Base-by-base conservation (phyloP, 805 yeast genomes). In the Pichia manshurica region DNA sequence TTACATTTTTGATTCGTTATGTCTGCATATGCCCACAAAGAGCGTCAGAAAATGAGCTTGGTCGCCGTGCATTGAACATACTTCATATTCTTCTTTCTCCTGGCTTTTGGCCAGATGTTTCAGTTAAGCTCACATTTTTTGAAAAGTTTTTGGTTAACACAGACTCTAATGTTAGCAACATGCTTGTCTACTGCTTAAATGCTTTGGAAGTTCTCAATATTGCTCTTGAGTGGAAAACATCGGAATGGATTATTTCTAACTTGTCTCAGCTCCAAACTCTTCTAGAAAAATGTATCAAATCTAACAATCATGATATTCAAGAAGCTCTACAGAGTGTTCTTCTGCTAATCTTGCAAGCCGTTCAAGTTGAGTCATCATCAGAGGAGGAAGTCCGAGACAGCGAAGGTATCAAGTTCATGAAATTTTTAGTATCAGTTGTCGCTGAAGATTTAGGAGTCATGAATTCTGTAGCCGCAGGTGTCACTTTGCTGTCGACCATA, bases 131-230 rank as follows among this genome's bases (percentile, higher is more conserved):
- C 31, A 77, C 83, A 1, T 89, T 87, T 64, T 93, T 93, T 60
- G 99, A 93, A 55, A 81, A 93, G 53, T 87, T 89, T 57, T 68
- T 93, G 46, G 79, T 86, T 17, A 81, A 87, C 28, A 81, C 87
- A 47, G 96, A 91, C 53, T 69, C 85, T 49, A 78, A 75, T 33
- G 76, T 88, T 13, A 75, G 80, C 32, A 82, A 82, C 51, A 74
- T 85, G 36, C 63, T 88, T 21, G 87, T 89, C 2, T 84, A 85
- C 56, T 86, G 96, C 56, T 70, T 90, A 58, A 95, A 93, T 66
- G 96, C 99, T 0, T 67, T 95, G 43, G 96, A 88, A 62, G 97
- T 93, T 0, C 72, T 93, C 39, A 82, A 84, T 10, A 86, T 89
- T 39, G 88, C 89, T 1, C 69, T 93, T 46, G 86, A 82, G 53